phyloP scores from a whole-genome alignment of 1,284 basidiomycete genomes.

The Ceratobasidium sp. region DNA sequence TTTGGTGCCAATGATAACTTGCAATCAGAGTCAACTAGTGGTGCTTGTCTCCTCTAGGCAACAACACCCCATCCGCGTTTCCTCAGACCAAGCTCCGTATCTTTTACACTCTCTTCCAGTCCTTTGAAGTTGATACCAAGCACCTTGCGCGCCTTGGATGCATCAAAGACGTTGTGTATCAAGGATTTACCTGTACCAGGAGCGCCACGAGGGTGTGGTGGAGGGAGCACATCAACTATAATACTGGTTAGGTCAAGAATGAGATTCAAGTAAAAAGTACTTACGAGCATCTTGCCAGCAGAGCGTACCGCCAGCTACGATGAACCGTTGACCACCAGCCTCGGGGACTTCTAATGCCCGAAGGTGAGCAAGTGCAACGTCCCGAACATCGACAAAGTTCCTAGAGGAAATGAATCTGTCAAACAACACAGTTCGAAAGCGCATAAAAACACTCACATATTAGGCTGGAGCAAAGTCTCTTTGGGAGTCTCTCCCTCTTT shows the following conservation, averaged over 20 bases:
- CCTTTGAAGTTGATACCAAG: slow-evolving; percentile 65
- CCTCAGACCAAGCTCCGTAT: slow-evolving; percentile 63
- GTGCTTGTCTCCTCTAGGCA: neutral
- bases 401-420: slow-evolving; percentile 51
- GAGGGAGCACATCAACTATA: slow-evolving; percentile 36
- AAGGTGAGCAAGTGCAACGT: slow-evolving; percentile 69
- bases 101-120: slow-evolving; percentile 62
- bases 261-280: neutral
- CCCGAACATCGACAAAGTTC: slow-evolving; percentile 72
- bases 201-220: slow-evolving; percentile 51
- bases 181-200: slow-evolving; percentile 60
- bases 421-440: neutral
- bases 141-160: slow-evolving; percentile 61
- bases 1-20: too few species aligned
- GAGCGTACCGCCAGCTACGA: slow-evolving; percentile 42
- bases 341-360: slow-evolving; percentile 58
- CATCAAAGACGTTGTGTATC: slow-evolving; percentile 57
- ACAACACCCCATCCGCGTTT: slow-evolving; percentile 56
- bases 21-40: too few species aligned
- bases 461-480: slow-evolving; percentile 29
- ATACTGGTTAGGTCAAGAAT: neutral
- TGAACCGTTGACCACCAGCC: slow-evolving; percentile 49
- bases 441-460: slow-evolving; percentile 12
- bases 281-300: slow-evolving; percentile 44
- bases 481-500: slow-evolving; percentile 29